Conservation (phyloP, 345 rosid species). For the Crucihimalaya himalaica region DNA sequence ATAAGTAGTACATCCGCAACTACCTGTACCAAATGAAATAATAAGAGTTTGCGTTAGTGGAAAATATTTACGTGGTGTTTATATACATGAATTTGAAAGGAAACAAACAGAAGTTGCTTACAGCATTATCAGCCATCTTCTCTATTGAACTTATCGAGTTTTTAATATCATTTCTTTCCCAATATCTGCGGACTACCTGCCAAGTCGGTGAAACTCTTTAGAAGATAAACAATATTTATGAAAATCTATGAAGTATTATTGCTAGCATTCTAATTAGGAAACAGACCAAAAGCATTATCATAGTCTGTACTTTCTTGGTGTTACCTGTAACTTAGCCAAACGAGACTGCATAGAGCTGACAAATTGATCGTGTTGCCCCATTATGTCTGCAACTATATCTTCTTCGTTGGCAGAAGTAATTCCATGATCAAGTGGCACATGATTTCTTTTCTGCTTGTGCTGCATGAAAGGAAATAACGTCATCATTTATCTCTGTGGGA, state of each 20-base stretch:
- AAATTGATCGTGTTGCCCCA: constrained; percentile 85
- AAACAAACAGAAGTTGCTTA: constrained; percentile 42
- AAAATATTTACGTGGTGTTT: not conserved
- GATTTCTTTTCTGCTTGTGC: constrained; percentile 64
- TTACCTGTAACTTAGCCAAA: constrained; percentile 89
- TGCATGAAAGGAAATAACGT: constrained; percentile 34
- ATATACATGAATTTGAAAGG: not conserved
- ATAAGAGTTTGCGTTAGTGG: not conserved
- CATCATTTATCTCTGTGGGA: constrained; percentile 10
- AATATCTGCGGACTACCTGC: constrained; percentile 79
- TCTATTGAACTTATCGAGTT: constrained; percentile 76
- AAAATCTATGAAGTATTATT: constrained; percentile 7
- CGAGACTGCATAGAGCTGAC: constrained; percentile 93
- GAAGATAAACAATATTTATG: constrained; percentile 3
- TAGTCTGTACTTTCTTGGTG: constrained; percentile 28
- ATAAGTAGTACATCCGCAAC: constrained; percentile 75
- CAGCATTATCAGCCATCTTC: constrained; percentile 96
- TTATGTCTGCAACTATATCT: constrained; percentile 64
- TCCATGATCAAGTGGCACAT: constrained; percentile 57
- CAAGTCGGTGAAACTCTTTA: constrained; percentile 37
- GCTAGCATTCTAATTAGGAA: constrained; percentile 15
- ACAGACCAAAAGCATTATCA: constrained; percentile 19
- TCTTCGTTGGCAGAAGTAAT: constrained; percentile 61
- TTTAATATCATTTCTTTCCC: constrained; percentile 88
- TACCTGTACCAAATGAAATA: constrained; percentile 54